Conservation (phyloP, 768 basidiomycete species). For the Termitomyces sp. region DNA sequence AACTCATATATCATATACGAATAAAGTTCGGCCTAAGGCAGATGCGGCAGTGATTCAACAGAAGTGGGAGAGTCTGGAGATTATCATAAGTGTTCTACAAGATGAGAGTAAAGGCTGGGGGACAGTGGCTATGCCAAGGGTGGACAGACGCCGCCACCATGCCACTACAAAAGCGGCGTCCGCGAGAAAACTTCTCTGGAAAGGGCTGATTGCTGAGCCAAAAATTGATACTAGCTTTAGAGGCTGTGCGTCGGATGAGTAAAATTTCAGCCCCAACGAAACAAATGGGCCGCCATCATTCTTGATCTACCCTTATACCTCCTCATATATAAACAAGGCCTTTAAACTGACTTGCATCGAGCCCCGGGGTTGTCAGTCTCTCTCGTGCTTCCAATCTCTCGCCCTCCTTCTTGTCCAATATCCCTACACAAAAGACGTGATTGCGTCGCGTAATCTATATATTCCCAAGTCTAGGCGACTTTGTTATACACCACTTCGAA, state of each 20-base stretch:
- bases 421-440: not conserved
- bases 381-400: not conserved
- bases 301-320: not conserved
- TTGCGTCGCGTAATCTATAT: not conserved
- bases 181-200: not conserved
- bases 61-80: not conserved
- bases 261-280: slow-evolving; percentile 4
- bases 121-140: not conserved
- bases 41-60: not conserved
- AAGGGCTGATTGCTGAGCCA: not conserved
- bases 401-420: not conserved
- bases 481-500: not conserved
- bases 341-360: not conserved
- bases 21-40: not conserved
- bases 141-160: not conserved
- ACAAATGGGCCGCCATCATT: not conserved
- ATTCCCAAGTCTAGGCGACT: not conserved
- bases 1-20: not conserved
- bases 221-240: not conserved
- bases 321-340: not conserved
- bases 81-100: not conserved
- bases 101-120: not conserved
- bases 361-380: not conserved
- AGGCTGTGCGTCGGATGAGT: slow-evolving; percentile 5
- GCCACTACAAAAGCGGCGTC: not conserved